Conservation (phyloP, 2,329 filamentous ascomycete species). For the Lizonia empirigonia region DNA sequence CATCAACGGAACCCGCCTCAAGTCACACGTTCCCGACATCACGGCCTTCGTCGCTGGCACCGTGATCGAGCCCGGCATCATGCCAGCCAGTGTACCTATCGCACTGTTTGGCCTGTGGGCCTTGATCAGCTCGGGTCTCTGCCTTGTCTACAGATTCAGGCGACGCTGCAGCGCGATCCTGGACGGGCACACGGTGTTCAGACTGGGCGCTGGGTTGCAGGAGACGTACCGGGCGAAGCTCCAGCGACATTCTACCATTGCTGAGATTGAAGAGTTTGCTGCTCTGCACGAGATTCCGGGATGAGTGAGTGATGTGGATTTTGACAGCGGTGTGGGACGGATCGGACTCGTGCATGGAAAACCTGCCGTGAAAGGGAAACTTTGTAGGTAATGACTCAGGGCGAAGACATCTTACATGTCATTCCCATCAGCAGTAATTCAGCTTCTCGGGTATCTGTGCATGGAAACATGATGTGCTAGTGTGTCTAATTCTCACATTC, state of each 20-base stretch:
- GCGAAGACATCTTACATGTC: too few species aligned
- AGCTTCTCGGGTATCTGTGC: too few species aligned
- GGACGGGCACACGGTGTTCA: slow-evolving; percentile 16
- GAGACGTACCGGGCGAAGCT: neutral
- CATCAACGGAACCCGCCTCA: neutral
- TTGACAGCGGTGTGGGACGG: neutral
- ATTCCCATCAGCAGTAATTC: too few species aligned
- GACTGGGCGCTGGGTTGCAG: neutral
- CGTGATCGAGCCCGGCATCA: slow-evolving; percentile 1
- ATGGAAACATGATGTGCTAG: too few species aligned
- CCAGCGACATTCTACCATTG: neutral
- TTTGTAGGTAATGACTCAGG: too few species aligned
- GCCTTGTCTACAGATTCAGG: slow-evolving; percentile 8
- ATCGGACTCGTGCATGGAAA: slow-evolving; percentile 2
- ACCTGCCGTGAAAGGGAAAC: neutral
- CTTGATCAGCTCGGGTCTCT: neutral
- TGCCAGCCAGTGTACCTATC: slow-evolving; percentile 4
- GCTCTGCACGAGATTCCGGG: neutral
- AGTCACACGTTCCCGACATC: neutral
- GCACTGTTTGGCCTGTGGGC: slow-evolving; percentile 9
- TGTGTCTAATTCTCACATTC: too few species aligned
- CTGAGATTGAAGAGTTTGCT: slow-evolving; percentile 1
- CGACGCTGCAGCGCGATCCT: slow-evolving; percentile 16
- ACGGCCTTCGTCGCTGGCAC: slow-evolving; percentile 5
- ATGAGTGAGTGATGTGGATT: slow-evolving; percentile 3